Base-by-base conservation (phyloP, 306 rosid genomes). In the Inga oerstediana region DNA sequence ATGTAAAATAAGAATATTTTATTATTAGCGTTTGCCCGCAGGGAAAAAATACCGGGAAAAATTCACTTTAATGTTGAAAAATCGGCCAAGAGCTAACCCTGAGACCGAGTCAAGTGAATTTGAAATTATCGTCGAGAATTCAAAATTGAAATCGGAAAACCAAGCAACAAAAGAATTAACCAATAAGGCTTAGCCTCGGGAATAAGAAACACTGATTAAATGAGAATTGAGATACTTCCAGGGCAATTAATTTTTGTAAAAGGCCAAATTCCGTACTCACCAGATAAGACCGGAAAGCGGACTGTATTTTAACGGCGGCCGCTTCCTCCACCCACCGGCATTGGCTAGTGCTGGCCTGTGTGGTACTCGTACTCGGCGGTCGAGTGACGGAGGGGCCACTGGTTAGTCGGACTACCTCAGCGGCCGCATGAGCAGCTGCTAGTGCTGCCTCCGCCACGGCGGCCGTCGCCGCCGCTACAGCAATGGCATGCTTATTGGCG, bases 371-470 rank as follows among this genome's bases (percentile, higher is more conserved):
- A 14, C 72, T 20, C 39, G 65, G 27, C 3, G 87, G 56, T 43
- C 58, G 71, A 19, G 67, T 73, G 1, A 41, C 67, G 32, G 84
- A 17, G 46, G 64, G n/a, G 12, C 56, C 34, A 7, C 77, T 85
- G 17, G 93, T 93, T 9, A 93, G 91, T 27, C 97, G 80, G 15
- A 96, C 98, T 0, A 96, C 99, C 82, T 96, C 97, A 0, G 98
- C 98, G 0, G 99, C 99, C 1, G 99, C 99, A 32, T 93, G 99
- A 2, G 99, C 98, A 0, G 99, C 99, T 0, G 97, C 94, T 4
- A 96, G 93, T 5, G 98, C 98, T 0, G 98, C 99, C 88, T 96
- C 97, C 0, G 99, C 98, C 0, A 93, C 98, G 7, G 98, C 97
- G 0, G 97, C 98, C 3, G 97, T 96, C 5, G 98, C 98, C 2